phyloP scores from a whole-genome alignment of 208 protist species.

The Strigomonas galati region DNA sequence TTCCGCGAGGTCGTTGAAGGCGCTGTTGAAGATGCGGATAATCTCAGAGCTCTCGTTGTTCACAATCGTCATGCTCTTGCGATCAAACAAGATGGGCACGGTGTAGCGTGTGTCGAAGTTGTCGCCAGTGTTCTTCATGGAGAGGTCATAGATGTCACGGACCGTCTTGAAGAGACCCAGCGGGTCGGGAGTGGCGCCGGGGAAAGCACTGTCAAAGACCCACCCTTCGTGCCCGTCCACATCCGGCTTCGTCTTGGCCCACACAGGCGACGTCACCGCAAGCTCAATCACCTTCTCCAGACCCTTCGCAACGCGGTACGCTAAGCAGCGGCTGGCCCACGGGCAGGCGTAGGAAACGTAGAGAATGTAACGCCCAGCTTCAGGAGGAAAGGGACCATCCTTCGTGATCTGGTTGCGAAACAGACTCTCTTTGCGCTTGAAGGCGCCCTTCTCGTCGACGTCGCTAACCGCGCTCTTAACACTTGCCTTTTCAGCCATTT shows the following conservation, averaged over 20 bases:
- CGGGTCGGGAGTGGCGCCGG: conserved; percentile 38
- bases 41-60: conserved; percentile 92
- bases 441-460: conserved; percentile 44
- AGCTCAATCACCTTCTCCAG: conserved; percentile 56
- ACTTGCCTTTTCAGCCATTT: not conserved
- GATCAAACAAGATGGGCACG: conserved; percentile 91
- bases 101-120: conserved; percentile 59
- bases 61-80: conserved; percentile 75
- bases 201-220: conserved; percentile 44
- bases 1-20: conserved; percentile 55
- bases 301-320: conserved; percentile 49
- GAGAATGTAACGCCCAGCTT: conserved; percentile 76
- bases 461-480: conserved; percentile 30
- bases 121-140: conserved; percentile 37
- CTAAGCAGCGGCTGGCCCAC: conserved; percentile 66
- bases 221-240: conserved; percentile 51
- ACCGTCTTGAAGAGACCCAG: conserved; percentile 30
- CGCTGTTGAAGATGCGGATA: conserved; percentile 81
- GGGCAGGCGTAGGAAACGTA: conserved; percentile 89
- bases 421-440: conserved; percentile 47
- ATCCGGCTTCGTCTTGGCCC: conserved; percentile 36
- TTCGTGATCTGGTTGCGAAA: conserved; percentile 50
- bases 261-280: conserved; percentile 47
- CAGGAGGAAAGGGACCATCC: conserved; percentile 36
- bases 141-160: conserved; percentile 67